Conservation (phyloP, 169 alveolate genomes). For the Plasmodium cynomolgi region DNA sequence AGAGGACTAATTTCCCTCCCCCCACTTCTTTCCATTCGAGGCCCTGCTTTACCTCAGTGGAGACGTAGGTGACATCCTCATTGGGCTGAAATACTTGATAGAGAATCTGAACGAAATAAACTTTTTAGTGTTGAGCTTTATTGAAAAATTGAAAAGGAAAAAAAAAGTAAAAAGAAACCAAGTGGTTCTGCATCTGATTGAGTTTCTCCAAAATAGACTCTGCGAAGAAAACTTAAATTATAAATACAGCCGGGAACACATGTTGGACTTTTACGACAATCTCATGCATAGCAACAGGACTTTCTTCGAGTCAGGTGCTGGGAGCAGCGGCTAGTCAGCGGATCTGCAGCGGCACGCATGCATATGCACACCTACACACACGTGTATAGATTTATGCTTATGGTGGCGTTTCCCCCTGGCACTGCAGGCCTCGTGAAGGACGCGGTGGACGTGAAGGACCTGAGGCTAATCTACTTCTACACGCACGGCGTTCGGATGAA, state of each 20-base stretch:
- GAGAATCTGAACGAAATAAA: constrained; percentile 33
- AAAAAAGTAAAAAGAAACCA: constrained; percentile 20
- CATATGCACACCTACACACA: background rate
- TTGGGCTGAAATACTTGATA: constrained; percentile 33
- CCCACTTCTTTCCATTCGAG: constrained; percentile 3
- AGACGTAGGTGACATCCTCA: constrained; percentile 29
- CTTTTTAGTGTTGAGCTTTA: constrained; percentile 19
- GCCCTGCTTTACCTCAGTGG: constrained; percentile 38
- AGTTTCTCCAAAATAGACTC: constrained; percentile 19
- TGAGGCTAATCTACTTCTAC: constrained; percentile 49
- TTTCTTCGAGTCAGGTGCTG: constrained; percentile 68
- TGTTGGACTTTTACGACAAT: constrained; percentile 53
- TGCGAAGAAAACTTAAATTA: constrained; percentile 46
- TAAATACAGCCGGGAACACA: background rate
- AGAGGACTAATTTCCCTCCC: background rate
- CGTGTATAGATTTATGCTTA: background rate
- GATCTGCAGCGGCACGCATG: background rate
- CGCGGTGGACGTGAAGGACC: constrained; percentile 47
- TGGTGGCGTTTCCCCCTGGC: background rate
- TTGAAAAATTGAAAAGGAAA: constrained; percentile 37
- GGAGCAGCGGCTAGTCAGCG: background rate
- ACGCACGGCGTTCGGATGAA: constrained; percentile 42
- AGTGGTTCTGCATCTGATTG: constrained; percentile 31
- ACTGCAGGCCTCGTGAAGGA: constrained; percentile 21
- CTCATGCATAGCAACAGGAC: constrained; percentile 14